Evolutionary conservation across 2,329 filamentous ascomycete genomes (phyloP), one percentile per base, ranked within the genome.

Genomic region (Nemania diffusa): DNA sequence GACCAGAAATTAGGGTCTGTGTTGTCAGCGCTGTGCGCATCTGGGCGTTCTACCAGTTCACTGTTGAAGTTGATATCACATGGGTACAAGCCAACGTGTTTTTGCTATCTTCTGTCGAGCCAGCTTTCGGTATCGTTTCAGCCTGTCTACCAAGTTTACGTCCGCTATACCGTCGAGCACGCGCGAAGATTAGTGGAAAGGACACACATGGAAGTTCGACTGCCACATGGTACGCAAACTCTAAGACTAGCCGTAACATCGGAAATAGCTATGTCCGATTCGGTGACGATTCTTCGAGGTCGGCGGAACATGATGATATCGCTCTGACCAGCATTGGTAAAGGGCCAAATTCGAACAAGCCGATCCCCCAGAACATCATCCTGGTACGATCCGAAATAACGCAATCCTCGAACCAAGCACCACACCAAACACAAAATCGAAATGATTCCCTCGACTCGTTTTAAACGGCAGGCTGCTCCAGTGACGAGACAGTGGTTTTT

Each of bases 61-160:
- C 71, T 17, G 32, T 71, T 4, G 62, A 68, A 52, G 24, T 55
- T 4, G 73, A 78, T 57, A 26, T 78, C 15, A 75, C 75, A 3
- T 79, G 74, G 74, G 71, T 71, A 17, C 70, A 76, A 53, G 73
- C 71, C 46, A 67, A 74, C 22, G 73, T 75, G 22, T 78, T 78
- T 65, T 71, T 77, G 7, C 77, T 78, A 73, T 79, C 77, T 7
- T 75, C 72, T 40, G 69, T 79, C 29, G 78, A 80, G 65, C 74
- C 78, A 8, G 76, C 74, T 22, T 72, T 78, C 11, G 79, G 76
- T n/a, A 78, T 80, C 57, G 72, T 80, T 11, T 78, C 76, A 29
- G 78, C 78, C 15, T 80, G 78, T 56, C 73, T 80, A 15, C 79
- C 78, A 22, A 78, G 74, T 51, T 68, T 78, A 22, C 75, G 73